A percentile compares a stretch with the other conserved stretches of the same genome.
These are phyloP conservation scores for Fusarium chaquense DNA, from an alignment of 2,329 filamentous ascomycete genomes.

Conservation along the genomic window DNA sequence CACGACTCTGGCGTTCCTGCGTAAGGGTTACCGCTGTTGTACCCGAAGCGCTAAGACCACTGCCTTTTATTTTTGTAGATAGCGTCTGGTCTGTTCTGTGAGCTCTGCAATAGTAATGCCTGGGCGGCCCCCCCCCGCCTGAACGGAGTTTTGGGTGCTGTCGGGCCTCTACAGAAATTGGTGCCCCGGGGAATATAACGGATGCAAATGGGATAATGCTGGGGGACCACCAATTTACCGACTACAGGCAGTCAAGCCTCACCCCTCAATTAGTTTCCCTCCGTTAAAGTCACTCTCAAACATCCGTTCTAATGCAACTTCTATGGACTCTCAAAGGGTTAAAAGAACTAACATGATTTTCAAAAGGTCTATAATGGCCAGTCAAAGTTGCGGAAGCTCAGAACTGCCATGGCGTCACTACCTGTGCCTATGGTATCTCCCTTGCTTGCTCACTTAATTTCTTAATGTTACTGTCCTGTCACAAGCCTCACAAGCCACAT, in stretches of 20 bases:
- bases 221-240: not conserved
- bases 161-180: not conserved
- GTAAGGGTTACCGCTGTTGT: constrained; percentile 49
- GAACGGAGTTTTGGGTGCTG: constrained; percentile 2
- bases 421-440: constrained; percentile 10
- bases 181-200: constrained; percentile 19
- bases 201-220: constrained; percentile 25
- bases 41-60: constrained; percentile 34
- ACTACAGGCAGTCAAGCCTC: constrained; percentile 14
- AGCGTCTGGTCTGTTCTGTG: not conserved
- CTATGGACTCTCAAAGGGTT: constrained; percentile 5
- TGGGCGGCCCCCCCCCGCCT: constrained; percentile 6
- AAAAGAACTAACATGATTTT: constrained; percentile 14
- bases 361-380: constrained; percentile 10
- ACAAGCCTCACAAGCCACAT: constrained; percentile 41
- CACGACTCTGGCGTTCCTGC: constrained; percentile 48
- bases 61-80: constrained; percentile 16
- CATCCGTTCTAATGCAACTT: constrained; percentile 6
- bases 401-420: constrained; percentile 22
- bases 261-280: constrained; percentile 20
- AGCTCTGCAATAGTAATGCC: not conserved
- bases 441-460: constrained; percentile 7
- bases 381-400: constrained; percentile 12
- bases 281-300: constrained; percentile 32
- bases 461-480: constrained; percentile 11